phyloP scores from a whole-genome alignment of 2,329 filamentous ascomycete genomes.

The Clonostachys rosea region DNA sequence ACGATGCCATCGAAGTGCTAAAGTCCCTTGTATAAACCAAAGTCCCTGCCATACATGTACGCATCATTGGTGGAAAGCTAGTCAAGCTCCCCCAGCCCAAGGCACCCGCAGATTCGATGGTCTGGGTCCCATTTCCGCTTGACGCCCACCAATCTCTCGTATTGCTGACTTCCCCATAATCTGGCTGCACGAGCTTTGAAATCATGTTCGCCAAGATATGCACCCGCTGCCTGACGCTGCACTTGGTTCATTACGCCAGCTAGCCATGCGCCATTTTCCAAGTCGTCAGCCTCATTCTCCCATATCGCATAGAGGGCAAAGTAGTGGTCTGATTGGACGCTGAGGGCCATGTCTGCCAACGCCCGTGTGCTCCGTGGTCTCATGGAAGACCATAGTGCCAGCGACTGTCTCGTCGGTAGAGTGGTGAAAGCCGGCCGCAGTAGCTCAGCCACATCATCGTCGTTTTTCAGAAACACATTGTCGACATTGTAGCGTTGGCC shows the following conservation, averaged over 20 bases:
- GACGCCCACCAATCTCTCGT: slow-evolving; percentile 32
- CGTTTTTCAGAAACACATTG: slow-evolving; percentile 43
- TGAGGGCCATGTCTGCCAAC: slow-evolving; percentile 46
- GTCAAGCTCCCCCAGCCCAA: background rate
- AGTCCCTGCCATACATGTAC: too few relatives aligned
- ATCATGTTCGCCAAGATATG: slow-evolving; percentile 51
- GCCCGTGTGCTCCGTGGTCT: slow-evolving; percentile 30
- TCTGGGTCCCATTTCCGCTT: slow-evolving; percentile 35
- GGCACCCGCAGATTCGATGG: background rate
- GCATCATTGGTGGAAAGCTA: too few relatives aligned
- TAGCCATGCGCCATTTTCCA: slow-evolving; percentile 36
- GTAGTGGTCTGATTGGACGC: slow-evolving; percentile 51
- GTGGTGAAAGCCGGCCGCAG: slow-evolving; percentile 41
- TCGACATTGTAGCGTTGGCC: slow-evolving; percentile 43
- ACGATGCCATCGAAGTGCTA: too few relatives aligned
- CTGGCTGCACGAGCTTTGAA: slow-evolving; percentile 39
- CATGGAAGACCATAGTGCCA: slow-evolving; percentile 46
- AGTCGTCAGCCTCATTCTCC: slow-evolving; percentile 39
- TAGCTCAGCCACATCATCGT: slow-evolving; percentile 34
- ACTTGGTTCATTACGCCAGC: slow-evolving; percentile 29
- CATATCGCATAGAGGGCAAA: slow-evolving; percentile 48
- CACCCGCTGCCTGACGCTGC: slow-evolving; percentile 34
- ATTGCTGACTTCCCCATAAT: slow-evolving; percentile 41
- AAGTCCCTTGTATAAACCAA: too few relatives aligned
- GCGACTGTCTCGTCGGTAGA: slow-evolving; percentile 36